Conservation (phyloP, 2,329 filamentous ascomycete species). For the Talaromyces sp. region DNA sequence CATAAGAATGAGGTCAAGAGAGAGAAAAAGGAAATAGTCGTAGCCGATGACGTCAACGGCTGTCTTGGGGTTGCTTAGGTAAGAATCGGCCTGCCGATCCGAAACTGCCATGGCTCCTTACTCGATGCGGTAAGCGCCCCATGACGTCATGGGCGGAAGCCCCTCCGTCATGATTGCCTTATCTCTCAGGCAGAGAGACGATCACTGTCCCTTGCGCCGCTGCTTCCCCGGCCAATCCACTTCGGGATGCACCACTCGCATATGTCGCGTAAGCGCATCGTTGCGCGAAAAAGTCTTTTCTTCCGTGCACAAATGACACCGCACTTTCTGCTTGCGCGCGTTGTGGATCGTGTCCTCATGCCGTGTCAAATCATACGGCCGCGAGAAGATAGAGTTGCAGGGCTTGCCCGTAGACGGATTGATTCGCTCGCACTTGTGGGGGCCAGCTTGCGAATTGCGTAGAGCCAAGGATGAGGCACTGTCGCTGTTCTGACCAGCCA, state of each 20-base stretch:
- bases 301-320: conserved; percentile 87
- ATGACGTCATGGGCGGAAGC: conserved; percentile 12
- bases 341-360: conserved; percentile 99
- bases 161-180: conserved; percentile 8
- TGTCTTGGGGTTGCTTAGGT: conserved; percentile 9
- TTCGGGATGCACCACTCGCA: conserved; percentile 90
- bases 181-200: not conserved
- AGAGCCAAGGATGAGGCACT: conserved; percentile 55
- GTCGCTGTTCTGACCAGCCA: conserved; percentile 42
- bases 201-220: conserved; percentile 35
- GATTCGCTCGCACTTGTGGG: conserved; percentile 87
- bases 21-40: conserved; percentile 10
- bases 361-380: conserved; percentile 92
- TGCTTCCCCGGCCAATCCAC: conserved; percentile 74
- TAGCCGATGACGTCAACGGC: conserved; percentile 20
- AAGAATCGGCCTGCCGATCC: conserved; percentile 21
- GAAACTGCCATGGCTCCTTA: conserved; percentile 5
- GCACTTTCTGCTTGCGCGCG: conserved; percentile 86
- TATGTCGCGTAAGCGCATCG: conserved; percentile 90
- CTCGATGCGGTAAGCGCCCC: conserved; percentile 14
- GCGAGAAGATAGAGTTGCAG: conserved; percentile 89
- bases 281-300: conserved; percentile 97
- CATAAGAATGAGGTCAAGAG: not conserved
- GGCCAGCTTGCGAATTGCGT: conserved; percentile 84
- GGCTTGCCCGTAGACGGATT: conserved; percentile 94